Evolutionary conservation across 1,284 basidiomycete genomes (phyloP), one percentile per base, ranked within the genome.

Genomic region (Papiliotrema nemorosa): DNA sequence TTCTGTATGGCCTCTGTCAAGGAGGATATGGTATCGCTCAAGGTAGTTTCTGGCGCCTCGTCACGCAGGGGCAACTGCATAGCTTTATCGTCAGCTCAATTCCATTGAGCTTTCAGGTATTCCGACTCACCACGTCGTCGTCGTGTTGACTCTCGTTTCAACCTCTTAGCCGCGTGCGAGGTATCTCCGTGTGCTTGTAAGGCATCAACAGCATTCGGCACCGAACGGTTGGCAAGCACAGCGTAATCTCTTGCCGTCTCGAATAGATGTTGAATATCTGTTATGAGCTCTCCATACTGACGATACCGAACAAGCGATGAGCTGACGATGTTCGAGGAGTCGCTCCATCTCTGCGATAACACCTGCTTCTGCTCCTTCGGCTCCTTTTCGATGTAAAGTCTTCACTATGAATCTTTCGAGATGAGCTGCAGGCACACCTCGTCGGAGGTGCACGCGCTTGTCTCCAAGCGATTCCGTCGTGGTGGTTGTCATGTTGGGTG

Each of bases 361-460:
- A 7, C 70, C 70, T 9, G 68, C 65, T 56, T 73, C 69, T 2
- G 67, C 69, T 3, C 58, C 64, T 20, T 70, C 63, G 27, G 70
- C 69, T 1, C 70, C 70, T 20, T 50, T 51, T 16, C 63, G 58
- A 13, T 57, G 50, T 12, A 70, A 45, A 9, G 66, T 53, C 5
- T 40, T 24, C 21, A 66, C 59, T 20, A 69, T 58, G n/a, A n/a
- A n/a, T n/a, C n/a, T n/a, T n/a, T n/a, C n/a, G n/a, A n/a, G n/a
- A n/a, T n/a, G n/a, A n/a, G n/a, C n/a, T n/a, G n/a, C n/a, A n/a
- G n/a, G n/a, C n/a, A n/a, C n/a, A n/a, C n/a, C n/a, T n/a, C n/a
- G n/a, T n/a, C n/a, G n/a, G n/a, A n/a, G n/a, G n/a, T n/a, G n/a
- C n/a, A n/a, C n/a, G n/a, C n/a, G n/a, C n/a, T n/a, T n/a, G n/a